Percentiles rank a stretch among this genome's conserved stretches.
These are phyloP conservation scores for Henningerozyma blattae DNA, from an alignment of 805 yeast species.

Conservation along the genomic window DNA sequence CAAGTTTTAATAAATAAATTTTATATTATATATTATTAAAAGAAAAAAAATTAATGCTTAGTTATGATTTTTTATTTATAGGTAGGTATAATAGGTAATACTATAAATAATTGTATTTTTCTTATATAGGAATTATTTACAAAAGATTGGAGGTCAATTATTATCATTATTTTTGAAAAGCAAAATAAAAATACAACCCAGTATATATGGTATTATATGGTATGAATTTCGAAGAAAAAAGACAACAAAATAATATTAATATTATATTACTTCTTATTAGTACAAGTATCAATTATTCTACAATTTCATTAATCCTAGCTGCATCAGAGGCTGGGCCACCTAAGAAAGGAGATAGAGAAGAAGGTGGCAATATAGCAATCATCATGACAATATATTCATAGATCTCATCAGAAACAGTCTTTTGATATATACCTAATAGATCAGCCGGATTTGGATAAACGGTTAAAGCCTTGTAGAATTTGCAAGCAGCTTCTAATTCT, in stretches of 20 bases:
- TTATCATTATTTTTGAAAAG: too few relatives aligned
- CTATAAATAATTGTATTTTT: too few relatives aligned
- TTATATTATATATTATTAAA: too few relatives aligned
- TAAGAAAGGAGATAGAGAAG: slow-evolving; percentile 57
- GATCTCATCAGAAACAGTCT: slow-evolving; percentile 69
- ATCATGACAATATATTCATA: slow-evolving; percentile 76
- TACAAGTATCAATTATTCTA: slow-evolving; percentile 18
- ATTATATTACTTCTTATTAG: too few relatives aligned
- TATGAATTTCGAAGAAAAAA: background rate
- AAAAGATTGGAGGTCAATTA: too few relatives aligned
- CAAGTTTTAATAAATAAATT: too few relatives aligned
- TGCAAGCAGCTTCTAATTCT: slow-evolving; percentile 74
- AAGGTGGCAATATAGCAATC: slow-evolving; percentile 87
- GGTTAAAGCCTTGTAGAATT: slow-evolving; percentile 85
- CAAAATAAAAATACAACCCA: too few relatives aligned
- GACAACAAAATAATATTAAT: background rate
- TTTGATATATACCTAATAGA: slow-evolving; percentile 79
- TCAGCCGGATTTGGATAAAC: slow-evolving; percentile 94
- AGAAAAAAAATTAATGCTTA: too few relatives aligned
- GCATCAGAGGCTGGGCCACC: slow-evolving; percentile 1
- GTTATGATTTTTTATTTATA: too few relatives aligned
- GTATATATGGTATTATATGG: too few relatives aligned
- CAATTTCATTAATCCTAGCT: slow-evolving; percentile 19
- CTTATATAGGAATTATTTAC: too few relatives aligned
- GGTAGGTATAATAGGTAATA: too few relatives aligned